A percentile compares a stretch with the other conserved stretches of the same genome.
These are phyloP conservation scores for Candida jianshihensis DNA, from an alignment of 805 yeast species.

Conservation along the genomic window DNA sequence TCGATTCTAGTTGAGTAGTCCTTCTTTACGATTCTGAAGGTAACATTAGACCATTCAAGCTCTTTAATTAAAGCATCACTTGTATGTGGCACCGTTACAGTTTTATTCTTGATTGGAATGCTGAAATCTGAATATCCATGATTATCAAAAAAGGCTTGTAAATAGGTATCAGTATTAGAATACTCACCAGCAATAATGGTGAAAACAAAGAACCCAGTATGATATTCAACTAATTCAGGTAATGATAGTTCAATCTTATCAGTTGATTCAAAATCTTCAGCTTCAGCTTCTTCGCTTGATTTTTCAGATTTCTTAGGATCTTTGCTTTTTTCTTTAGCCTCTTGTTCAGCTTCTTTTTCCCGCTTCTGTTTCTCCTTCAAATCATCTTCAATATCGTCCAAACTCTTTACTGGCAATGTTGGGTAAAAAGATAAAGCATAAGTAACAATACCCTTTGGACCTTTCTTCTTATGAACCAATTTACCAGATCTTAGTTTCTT, in stretches of 20 bases:
- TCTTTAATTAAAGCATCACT: conserved; percentile 78
- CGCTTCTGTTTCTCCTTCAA: conserved; percentile 30
- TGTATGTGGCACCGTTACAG: conserved; percentile 37
- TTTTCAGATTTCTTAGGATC: conserved; percentile 24
- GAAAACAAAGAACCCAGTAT: conserved; percentile 71
- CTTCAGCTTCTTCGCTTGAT: conserved; percentile 30
- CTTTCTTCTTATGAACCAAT: conserved; percentile 63
- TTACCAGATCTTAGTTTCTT: conserved; percentile 51
- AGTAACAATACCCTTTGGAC: conserved; percentile 75
- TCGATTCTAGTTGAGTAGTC: conserved; percentile 46
- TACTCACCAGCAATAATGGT: conserved; percentile 56
- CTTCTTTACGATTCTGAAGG: conserved; percentile 55
- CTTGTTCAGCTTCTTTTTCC: conserved; percentile 26
- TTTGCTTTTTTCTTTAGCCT: too few relatives aligned
- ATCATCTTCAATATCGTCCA: conserved; percentile 62
- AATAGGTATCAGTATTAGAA: conserved; percentile 47
- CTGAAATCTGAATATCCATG: conserved; percentile 58
- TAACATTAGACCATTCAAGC: conserved; percentile 62
- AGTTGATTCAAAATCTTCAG: conserved; percentile 27
- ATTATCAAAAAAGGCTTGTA: conserved; percentile 76
- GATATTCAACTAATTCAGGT: conserved; percentile 47
- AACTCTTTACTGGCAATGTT: conserved; percentile 65
- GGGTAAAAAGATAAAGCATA: conserved; percentile 84
- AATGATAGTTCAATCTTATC: conserved; percentile 46
- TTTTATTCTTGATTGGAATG: conserved; percentile 38